Evolutionary conservation across 1,139 yeast genomes (phyloP).

Genomic region (Kodamaea fungicola): DNA sequence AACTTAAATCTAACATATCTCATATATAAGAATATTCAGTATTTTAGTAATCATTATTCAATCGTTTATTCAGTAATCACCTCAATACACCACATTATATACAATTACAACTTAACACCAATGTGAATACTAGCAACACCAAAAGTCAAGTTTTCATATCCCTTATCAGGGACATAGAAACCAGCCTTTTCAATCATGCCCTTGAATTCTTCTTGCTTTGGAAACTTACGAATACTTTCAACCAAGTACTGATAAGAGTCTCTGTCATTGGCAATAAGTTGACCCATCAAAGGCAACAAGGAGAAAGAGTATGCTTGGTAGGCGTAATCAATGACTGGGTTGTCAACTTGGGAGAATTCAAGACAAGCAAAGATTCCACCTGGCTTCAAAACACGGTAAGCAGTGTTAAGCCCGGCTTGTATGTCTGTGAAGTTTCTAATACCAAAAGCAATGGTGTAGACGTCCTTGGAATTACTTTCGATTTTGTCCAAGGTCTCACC

Average conservation of each 20-base stretch:
- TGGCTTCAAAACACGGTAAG: conserved; percentile 93
- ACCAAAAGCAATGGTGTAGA: conserved; percentile 95
- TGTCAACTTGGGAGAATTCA: conserved; percentile 90
- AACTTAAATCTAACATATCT: no score
- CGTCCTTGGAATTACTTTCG: conserved; percentile 84
- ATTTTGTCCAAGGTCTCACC: conserved; percentile 87
- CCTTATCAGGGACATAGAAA: conserved; percentile 78
- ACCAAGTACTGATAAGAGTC: conserved; percentile 95
- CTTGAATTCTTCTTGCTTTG: conserved; percentile 87
- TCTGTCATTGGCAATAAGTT: conserved; percentile 88
- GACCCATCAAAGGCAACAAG: conserved; percentile 90
- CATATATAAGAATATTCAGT: no score
- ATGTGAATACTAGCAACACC: conserved; percentile 96
- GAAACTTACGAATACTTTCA: conserved; percentile 89
- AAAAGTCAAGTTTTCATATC: conserved; percentile 92
- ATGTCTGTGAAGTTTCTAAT: conserved; percentile 94
- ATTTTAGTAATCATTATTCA: background rate
- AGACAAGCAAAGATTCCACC: conserved; percentile 98
- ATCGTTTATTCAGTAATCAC: background rate
- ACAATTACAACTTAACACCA: conserved; percentile 69
- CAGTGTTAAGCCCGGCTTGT: conserved; percentile 89
- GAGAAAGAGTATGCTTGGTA: conserved; percentile 90
- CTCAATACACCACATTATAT: background rate
- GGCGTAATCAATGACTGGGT: conserved; percentile 65
- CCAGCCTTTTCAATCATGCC: conserved; percentile 94